Base-by-base conservation (phyloP, 2,329 filamentous ascomycete genomes). In the Fusarium guadeloupense region DNA sequence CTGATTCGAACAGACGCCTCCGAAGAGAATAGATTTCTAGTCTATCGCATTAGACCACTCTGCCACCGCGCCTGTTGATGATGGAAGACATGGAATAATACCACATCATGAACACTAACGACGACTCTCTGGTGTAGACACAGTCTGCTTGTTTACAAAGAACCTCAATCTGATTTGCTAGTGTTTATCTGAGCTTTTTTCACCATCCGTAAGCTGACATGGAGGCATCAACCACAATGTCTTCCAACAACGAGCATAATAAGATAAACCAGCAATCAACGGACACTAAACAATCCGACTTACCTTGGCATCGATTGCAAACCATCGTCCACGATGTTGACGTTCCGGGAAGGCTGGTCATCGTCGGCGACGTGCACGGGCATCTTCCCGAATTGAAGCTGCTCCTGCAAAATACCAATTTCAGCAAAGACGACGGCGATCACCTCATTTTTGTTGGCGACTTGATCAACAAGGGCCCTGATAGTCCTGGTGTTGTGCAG, bases 311-410 rank as follows among this genome's bases (percentile, higher is more conserved):
- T 13, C 39, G 28, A 4, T 23, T 64, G 6, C 28, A 30, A 9
- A 31, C n/a, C 10, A 31, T 43, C 6, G 28, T 64, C 6, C 31
- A 38, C 8, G 30, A 53, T 19, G 23, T 54, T 2, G 17, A 57
- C 10, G 12, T 20, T 6, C 47, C 9, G 40, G 45, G 43, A 16
- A 62, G 59, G 28, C 26, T 69, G 1, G 34, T 97, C n/a, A 82
- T 97, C 51, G 81, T 97, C 23, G 93, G 93, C 40, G 93, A 97
- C 76, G 90, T 97, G 2, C 93, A 97, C 76, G 93, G 93, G 12
- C 93, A 93, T 75, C 85, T 84, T 58, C 72, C 83, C 9, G 85
- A 92, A 58, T 78, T 91, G 72, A 75, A 79, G 70, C 72, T 80
- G 13, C 80, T 97, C 6, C 80, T 97, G 9, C 72, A 81, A 5